Conservation (phyloP, 352 stramenopile species). For the Lagenidium giganteum region DNA sequence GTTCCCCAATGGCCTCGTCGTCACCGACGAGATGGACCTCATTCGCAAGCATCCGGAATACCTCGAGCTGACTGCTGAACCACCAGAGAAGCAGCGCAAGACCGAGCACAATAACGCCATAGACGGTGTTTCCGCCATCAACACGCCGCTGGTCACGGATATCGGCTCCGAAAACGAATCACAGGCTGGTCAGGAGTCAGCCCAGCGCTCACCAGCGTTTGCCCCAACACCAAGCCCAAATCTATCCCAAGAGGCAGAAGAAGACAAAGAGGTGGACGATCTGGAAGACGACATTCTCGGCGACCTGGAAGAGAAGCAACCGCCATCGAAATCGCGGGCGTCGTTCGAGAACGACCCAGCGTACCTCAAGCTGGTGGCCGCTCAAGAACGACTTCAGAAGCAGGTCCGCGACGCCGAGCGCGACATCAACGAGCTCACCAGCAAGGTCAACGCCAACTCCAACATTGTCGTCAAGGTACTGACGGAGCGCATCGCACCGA, state of each 20-base stretch:
- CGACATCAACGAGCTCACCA: slow-evolving; percentile 53
- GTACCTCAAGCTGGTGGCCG: slow-evolving; percentile 59
- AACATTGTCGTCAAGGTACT: slow-evolving; percentile 83
- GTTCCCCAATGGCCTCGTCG: slow-evolving; percentile 57
- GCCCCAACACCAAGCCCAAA: slow-evolving; percentile 45
- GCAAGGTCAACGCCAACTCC: slow-evolving; percentile 66
- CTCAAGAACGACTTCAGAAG: slow-evolving; percentile 65
- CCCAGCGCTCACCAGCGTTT: slow-evolving; percentile 60
- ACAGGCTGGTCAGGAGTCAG: slow-evolving; percentile 45
- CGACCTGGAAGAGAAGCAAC: slow-evolving; percentile 60
- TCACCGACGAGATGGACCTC: slow-evolving; percentile 80
- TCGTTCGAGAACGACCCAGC: slow-evolving; percentile 55
- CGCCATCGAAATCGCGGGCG: slow-evolving; percentile 8
- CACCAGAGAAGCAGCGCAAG: slow-evolving; percentile 33
- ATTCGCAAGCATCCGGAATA: slow-evolving; percentile 82
- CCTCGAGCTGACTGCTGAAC: slow-evolving; percentile 46
- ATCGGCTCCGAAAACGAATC: slow-evolving; percentile 63
- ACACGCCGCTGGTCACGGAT: slow-evolving; percentile 66
- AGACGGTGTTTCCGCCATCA: slow-evolving; percentile 43
- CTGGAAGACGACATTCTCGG: slow-evolving; percentile 74
- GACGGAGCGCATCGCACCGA: neutral
- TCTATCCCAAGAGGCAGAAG: slow-evolving; percentile 45
- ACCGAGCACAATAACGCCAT: slow-evolving; percentile 23
- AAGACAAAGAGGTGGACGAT: slow-evolving; percentile 75
- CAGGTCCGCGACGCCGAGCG: slow-evolving; percentile 60